Base-by-base conservation (phyloP, 495 filamentous ascomycete genomes). In the Penicillium parvum region DNA sequence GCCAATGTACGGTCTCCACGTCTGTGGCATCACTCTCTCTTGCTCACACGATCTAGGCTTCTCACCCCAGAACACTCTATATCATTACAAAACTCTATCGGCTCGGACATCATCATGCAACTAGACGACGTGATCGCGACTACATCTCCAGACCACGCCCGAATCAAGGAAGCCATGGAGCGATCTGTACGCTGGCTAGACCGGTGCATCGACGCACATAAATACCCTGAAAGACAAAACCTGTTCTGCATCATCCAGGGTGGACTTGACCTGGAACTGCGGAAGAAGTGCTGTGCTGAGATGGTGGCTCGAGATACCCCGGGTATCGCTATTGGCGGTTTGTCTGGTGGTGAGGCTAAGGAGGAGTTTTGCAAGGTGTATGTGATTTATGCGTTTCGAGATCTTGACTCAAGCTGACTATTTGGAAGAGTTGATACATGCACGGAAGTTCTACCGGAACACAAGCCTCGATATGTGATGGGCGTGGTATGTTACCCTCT, bases 161-260 rank as follows among this genome's bases (percentile, higher is more conserved):
- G 94, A 38, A 96, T 99, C 78, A 76, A 83, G 47, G 89, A 96
- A 65, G 92, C 92, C 9, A 97, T 95, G 90, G 76, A 90, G 52
- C 84, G 92, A 28, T 95, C 88, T 26, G 80, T 99, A n/a, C 79
- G 94, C n/a, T 99, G 94, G 94, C 75, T 99, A 10, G 92, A 99
- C 64, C 84, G 92, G 3, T 97, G 92, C 61, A 95, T 97, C 21
- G 84, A 83, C 25, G 92, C 90, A 5, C 94, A 97, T 64, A 77
- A 83, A 63, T 83, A 91, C 37, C 89, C 88, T 0, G 78, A 82
- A 43, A 64, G 66, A 32, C 92, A 99, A 64, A 97, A 96, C 49
- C 74, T 99, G n/a, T 99, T 97, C 60, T 97, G 92, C 60, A 97
- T 97, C 52, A 96, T 99, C 37, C 92, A 99, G 65, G 92, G 92